Evolutionary conservation across 2,329 filamentous ascomycete genomes (phyloP).

Genomic region (Cercospora berteroae): DNA sequence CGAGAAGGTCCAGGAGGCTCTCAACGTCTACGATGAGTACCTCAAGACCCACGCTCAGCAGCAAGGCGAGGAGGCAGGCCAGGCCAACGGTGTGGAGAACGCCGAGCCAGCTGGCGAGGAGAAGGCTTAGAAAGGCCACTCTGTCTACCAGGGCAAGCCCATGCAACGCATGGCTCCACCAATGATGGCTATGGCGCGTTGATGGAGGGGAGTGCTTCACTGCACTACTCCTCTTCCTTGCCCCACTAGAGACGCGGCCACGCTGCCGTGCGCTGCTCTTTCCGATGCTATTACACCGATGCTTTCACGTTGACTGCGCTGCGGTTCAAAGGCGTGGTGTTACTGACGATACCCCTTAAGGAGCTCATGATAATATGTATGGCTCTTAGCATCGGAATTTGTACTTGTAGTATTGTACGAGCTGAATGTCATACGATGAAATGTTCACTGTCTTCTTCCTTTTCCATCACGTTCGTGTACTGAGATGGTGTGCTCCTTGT

Average conservation of each 20-base stretch:
- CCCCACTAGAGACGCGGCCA: conserved; percentile 2
- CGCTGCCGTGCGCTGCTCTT: background rate
- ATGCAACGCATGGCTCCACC: conserved; percentile 19
- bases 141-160: conserved; percentile 18
- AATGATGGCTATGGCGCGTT: conserved; percentile 20
- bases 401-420: conserved; percentile 20
- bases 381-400: conserved; percentile 16
- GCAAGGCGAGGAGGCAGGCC: conserved; percentile 33
- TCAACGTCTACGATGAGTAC: conserved; percentile 97
- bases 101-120: conserved; percentile 36
- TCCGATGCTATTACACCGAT: background rate
- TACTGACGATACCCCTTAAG: conserved; percentile 30
- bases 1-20: conserved; percentile 94
- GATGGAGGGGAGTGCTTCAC: conserved; percentile 19
- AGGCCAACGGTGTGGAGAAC: conserved; percentile 38
- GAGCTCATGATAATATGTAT: conserved; percentile 20
- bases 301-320: background rate
- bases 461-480: background rate
- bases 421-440: conserved; percentile 14
- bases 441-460: background rate
- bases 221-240: conserved; percentile 17
- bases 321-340: conserved; percentile 13
- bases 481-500: background rate
- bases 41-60: conserved; percentile 72
- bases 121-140: conserved; percentile 33